These are phyloP conservation scores for Kuraishia hungarica DNA, from an alignment of 805 yeast genomes.

Conservation along the genomic window DNA sequence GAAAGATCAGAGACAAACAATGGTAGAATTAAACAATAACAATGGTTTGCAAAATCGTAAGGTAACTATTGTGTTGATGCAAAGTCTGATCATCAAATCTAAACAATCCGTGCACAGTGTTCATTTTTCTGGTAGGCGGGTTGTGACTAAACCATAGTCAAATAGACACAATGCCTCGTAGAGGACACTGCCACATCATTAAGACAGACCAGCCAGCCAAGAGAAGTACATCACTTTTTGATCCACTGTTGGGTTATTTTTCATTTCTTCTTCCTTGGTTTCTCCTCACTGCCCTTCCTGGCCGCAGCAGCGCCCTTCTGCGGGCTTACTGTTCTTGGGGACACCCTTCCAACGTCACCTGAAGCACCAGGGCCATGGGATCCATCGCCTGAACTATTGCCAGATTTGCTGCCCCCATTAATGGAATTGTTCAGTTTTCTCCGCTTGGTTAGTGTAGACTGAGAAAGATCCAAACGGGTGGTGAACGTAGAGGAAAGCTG, in stretches of 20 bases:
- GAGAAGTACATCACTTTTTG: too few relatives aligned
- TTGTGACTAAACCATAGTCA: not conserved
- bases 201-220: too few relatives aligned
- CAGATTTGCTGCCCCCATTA: not conserved
- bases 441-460: constrained; percentile 2
- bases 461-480: not conserved
- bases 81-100: not conserved
- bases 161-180: too few relatives aligned
- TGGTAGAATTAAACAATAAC: not conserved
- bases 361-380: not conserved
- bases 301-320: not conserved
- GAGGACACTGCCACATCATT: too few relatives aligned
- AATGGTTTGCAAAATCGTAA: too few relatives aligned
- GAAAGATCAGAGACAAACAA: not conserved
- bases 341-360: not conserved
- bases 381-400: not conserved
- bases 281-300: not conserved
- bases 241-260: too few relatives aligned
- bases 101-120: too few relatives aligned
- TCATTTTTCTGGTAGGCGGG: too few relatives aligned
- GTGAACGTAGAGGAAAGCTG: not conserved
- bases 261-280: not conserved
- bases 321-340: not conserved
- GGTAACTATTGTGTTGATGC: not conserved
- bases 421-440: constrained; percentile 1